phyloP scores from a whole-genome alignment of 1,284 basidiomycete genomes.

The Apiotrichum montevideense region DNA sequence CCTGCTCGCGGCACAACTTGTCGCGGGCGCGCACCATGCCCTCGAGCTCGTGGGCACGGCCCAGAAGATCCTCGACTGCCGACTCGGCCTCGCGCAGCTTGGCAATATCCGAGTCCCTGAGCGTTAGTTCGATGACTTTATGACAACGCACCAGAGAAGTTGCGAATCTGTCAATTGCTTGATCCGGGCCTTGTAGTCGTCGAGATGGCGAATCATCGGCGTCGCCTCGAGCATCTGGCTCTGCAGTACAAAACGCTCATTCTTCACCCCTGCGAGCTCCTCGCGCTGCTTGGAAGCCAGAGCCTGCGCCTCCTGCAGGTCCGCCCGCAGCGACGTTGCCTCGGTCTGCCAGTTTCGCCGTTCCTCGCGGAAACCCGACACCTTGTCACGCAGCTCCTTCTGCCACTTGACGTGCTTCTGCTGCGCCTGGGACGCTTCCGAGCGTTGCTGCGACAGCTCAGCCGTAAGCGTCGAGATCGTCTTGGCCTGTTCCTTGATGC shows the following conservation, averaged over 20 bases:
- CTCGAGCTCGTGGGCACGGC: conserved; percentile 24
- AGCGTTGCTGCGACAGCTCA: conserved; percentile 31
- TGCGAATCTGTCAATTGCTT: conserved; percentile 38
- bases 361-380: conserved; percentile 36
- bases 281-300: conserved; percentile 28
- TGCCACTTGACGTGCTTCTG: conserved; percentile 43
- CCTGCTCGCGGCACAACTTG: conserved; percentile 19
- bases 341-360: conserved; percentile 36
- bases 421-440: conserved; percentile 35
- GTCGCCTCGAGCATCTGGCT: conserved; percentile 32
- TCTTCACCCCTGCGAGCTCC: conserved; percentile 39
- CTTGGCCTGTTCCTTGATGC: conserved; percentile 39
- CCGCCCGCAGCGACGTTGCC: conserved; percentile 26
- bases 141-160: conserved; percentile 28
- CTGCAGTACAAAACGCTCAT: conserved; percentile 41
- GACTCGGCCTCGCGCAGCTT: conserved; percentile 24
- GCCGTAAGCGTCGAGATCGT: conserved; percentile 31
- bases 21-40: conserved; percentile 23
- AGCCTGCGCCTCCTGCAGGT: conserved; percentile 27
- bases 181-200: conserved; percentile 39
- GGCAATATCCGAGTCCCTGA: conserved; percentile 29
- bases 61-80: conserved; percentile 15
- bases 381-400: conserved; percentile 36
- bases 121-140: background rate
- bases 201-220: conserved; percentile 38